These are phyloP conservation scores for Brassica napus DNA, from an alignment of 345 rosid species.

Conservation along the genomic window DNA sequence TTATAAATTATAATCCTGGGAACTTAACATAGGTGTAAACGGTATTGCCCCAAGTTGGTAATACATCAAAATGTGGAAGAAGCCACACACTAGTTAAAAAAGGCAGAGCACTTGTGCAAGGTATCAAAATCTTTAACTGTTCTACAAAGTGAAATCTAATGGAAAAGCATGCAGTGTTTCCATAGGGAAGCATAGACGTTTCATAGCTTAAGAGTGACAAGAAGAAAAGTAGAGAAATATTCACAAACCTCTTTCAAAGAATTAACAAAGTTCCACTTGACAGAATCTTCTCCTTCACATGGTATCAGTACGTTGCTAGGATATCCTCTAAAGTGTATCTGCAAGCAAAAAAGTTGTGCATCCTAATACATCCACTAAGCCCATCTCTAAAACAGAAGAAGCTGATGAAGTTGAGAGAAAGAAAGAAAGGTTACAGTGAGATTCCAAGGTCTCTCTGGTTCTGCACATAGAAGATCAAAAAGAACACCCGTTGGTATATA, in stretches of 20 bases:
- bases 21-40: no score
- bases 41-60: no score
- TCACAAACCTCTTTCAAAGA: conserved; percentile 96
- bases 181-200: neutral
- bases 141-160: no score
- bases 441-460: conserved; percentile 95
- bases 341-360: neutral
- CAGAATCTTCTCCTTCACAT: conserved; percentile 90
- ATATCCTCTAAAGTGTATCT: conserved; percentile 97
- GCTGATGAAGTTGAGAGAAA: neutral
- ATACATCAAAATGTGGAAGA: neutral
- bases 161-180: neutral
- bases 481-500: conserved; percentile 89
- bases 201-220: neutral
- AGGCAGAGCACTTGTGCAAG: neutral
- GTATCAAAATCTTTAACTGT: neutral
- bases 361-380: no score
- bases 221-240: no score
- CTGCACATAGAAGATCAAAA: conserved; percentile 82
- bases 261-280: conserved; percentile 91
- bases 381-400: conserved; percentile 1
- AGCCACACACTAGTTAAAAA: no score
- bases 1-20: no score
- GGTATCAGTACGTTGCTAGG: conserved; percentile 74
- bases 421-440: conserved; percentile 57